A percentile compares a stretch with the other conserved stretches of the same genome.
Evolutionary conservation across 345 rosid species (phyloP).

Genomic region (Citrus reticulata): DNA sequence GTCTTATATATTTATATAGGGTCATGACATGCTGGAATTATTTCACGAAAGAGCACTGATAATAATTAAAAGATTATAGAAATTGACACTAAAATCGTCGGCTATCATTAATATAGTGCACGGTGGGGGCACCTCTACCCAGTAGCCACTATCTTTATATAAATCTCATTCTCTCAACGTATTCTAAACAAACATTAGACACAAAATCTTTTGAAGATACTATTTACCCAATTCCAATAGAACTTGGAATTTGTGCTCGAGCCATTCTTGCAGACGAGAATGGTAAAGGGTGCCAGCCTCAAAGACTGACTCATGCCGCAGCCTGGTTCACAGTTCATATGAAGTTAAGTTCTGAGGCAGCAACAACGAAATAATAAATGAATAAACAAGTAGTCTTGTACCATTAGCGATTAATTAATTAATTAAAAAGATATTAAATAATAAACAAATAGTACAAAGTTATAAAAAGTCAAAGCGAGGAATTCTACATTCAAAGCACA

Average conservation of each 20-base stretch:
- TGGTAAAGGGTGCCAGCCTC: conserved; percentile 10
- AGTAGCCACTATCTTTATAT: too few relatives aligned
- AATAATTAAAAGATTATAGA: too few relatives aligned
- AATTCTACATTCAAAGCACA: conserved; percentile 50
- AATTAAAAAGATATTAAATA: neutral
- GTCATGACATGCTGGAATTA: too few relatives aligned
- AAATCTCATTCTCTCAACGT: neutral
- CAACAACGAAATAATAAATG: neutral
- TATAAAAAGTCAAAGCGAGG: conserved; percentile 41
- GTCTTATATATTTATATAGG: too few relatives aligned
- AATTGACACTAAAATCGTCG: too few relatives aligned
- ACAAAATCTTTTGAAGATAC: conserved; percentile 7
- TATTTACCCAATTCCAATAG: neutral
- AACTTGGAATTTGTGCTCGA: neutral
- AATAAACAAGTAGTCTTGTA: neutral
- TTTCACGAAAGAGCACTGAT: too few relatives aligned
- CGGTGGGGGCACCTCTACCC: too few relatives aligned
- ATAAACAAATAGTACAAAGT: conserved; percentile 2
- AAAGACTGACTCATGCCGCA: conserved; percentile 10
- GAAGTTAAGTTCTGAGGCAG: too few relatives aligned
- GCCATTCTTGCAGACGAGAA: neutral
- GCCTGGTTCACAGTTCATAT: neutral
- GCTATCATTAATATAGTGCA: too few relatives aligned
- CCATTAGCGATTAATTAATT: neutral
- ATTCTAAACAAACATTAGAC: neutral